These are phyloP conservation scores for Sanghuangporus weigelae DNA, from an alignment of 1,284 basidiomycete species.

Conservation along the genomic window DNA sequence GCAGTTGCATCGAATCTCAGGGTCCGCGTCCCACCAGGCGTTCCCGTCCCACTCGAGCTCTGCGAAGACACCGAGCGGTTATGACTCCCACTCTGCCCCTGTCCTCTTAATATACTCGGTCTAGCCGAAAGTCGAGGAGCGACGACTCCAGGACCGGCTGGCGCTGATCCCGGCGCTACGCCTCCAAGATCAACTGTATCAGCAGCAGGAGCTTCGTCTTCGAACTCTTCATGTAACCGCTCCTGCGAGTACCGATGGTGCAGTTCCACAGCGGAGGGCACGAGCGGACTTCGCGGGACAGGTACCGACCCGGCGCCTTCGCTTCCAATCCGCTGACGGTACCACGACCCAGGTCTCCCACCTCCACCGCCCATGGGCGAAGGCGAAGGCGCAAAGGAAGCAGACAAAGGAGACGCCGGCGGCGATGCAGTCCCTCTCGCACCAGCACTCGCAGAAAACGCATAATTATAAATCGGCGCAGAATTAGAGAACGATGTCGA, in stretches of 20 bases:
- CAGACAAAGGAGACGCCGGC: conserved; percentile 3
- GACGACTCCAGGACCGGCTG: neutral
- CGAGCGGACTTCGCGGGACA: conserved; percentile 11
- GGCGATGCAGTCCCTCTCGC: conserved; percentile 1
- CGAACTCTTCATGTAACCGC: neutral
- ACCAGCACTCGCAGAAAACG: neutral
- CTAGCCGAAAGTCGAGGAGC: neutral
- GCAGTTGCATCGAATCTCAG: conserved; percentile 9
- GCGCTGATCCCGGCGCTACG: too few relatives aligned
- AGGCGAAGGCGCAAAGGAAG: conserved; percentile 6
- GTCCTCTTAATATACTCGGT: conserved; percentile 15
- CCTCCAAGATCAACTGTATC: neutral
- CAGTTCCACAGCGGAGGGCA: conserved; percentile 12
- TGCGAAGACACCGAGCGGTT: conserved; percentile 5
- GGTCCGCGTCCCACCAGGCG: neutral
- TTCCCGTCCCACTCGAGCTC: neutral
- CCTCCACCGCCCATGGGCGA: neutral
- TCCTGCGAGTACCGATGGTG: conserved; percentile 15
- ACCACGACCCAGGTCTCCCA: conserved; percentile 2
- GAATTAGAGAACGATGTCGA: conserved; percentile 9
- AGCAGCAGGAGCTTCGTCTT: neutral
- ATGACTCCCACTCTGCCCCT: neutral
- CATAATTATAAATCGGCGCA: neutral
- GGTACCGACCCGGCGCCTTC: neutral
- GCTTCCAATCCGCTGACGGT: conserved; percentile 10